phyloP scores from a whole-genome alignment of 2,329 filamentous ascomycete genomes.

The Microascus cirrosus region DNA sequence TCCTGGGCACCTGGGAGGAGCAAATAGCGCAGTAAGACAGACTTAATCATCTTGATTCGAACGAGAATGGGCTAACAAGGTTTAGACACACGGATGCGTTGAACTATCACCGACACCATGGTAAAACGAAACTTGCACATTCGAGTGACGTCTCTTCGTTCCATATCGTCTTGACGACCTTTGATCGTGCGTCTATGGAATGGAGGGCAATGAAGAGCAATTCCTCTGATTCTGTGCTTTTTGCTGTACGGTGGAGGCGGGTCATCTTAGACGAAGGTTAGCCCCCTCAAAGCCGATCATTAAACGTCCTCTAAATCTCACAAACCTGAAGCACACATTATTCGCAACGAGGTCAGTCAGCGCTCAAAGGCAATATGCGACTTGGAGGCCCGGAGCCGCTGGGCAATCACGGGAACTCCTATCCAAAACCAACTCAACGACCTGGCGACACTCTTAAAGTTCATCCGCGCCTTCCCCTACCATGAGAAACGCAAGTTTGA shows the following conservation, averaged over 20 bases:
- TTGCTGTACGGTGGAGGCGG: conserved; percentile 21
- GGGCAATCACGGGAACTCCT: conserved; percentile 37
- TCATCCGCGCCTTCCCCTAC: conserved; percentile 29
- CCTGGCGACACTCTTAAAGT: conserved; percentile 28
- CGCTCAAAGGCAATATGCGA: conserved; percentile 23
- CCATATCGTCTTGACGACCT: background rate
- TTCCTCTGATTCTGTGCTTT: conserved; percentile 13
- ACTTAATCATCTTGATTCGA: background rate
- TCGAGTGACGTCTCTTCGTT: background rate
- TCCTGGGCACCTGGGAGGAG: background rate
- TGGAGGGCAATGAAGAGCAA: conserved; percentile 12
- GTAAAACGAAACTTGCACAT: background rate
- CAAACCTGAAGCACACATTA: conserved; percentile 22
- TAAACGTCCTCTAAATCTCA: background rate
- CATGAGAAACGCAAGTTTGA: conserved; percentile 24
- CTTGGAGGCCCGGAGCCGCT: conserved; percentile 23
- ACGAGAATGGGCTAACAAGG: background rate
- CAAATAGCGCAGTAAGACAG: background rate
- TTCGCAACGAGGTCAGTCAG: conserved; percentile 19
- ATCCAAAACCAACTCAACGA: conserved; percentile 34
- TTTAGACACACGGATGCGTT: background rate
- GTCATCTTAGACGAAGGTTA: conserved; percentile 28
- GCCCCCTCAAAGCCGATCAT: background rate
- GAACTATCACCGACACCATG: background rate
- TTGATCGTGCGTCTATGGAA: conserved; percentile 16